A percentile compares a stretch with the other conserved stretches of the same genome.
phyloP scores from a whole-genome alignment of 2,329 filamentous ascomycete genomes.

The Aureobasidium sp. region DNA sequence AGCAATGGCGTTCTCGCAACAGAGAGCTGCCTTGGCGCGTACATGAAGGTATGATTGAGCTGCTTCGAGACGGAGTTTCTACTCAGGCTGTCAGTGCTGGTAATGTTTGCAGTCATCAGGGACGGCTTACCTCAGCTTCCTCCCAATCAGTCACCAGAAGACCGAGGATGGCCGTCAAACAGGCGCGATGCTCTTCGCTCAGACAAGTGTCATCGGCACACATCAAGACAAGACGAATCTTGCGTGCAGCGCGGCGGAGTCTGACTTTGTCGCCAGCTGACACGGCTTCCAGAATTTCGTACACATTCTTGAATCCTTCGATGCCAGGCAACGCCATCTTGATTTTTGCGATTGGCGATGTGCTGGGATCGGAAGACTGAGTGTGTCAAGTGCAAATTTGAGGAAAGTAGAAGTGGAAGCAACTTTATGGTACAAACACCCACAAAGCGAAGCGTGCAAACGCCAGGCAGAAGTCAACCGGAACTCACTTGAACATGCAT shows the following conservation, averaged over 20 bases:
- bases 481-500: background rate
- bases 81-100: background rate
- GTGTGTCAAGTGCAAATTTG: background rate
- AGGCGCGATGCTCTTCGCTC: background rate
- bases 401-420: background rate
- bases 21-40: background rate
- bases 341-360: background rate
- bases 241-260: constrained; percentile 8
- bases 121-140: background rate
- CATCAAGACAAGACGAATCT: constrained; percentile 6
- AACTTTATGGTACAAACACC: background rate
- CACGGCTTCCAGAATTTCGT: background rate
- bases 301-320: constrained; percentile 6
- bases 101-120: background rate
- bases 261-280: background rate
- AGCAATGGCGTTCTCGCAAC: background rate
- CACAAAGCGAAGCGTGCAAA: background rate
- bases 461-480: background rate
- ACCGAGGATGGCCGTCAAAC: background rate
- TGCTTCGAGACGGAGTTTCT: constrained; percentile 1
- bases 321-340: background rate
- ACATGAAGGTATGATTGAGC: constrained; percentile 3
- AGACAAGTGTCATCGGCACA: background rate
- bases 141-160: background rate
- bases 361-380: background rate